Conservation (phyloP, 139 green algal species). For the Pedinophyceae sp. region DNA sequence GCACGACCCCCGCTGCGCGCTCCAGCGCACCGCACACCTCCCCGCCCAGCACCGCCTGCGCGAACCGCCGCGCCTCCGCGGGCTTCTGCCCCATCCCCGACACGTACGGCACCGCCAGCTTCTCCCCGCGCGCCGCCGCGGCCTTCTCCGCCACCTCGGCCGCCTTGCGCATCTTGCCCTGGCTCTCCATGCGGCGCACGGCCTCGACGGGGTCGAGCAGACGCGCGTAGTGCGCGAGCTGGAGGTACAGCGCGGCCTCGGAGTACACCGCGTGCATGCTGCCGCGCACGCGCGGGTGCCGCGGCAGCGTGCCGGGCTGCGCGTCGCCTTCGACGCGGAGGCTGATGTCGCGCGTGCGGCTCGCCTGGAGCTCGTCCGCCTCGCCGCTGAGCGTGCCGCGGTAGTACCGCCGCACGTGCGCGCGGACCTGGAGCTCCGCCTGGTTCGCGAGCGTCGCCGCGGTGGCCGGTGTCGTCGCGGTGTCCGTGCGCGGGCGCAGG, state of each 20-base stretch:
- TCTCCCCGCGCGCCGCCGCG: constrained; percentile 12
- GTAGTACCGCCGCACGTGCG: constrained; percentile 4
- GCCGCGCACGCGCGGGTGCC: not conserved
- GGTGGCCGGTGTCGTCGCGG: not conserved
- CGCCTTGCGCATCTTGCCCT: constrained; percentile 5
- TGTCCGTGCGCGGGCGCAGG: not conserved
- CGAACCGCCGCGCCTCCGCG: no score
- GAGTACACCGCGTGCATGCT: constrained; percentile 8
- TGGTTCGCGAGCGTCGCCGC: constrained; percentile 58
- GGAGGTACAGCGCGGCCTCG: constrained; percentile 44
- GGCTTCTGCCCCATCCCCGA: no score
- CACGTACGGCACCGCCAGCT: no score
- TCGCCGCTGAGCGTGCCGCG: constrained; percentile 1
- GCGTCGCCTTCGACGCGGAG: not conserved
- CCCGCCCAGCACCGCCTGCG: no score
- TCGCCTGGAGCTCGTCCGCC: not conserved
- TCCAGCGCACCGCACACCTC: no score
- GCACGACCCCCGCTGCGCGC: no score
- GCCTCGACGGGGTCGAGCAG: not conserved
- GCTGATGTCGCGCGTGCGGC: not conserved
- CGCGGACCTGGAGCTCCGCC: constrained; percentile 22
- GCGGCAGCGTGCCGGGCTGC: not conserved
- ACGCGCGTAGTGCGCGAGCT: constrained; percentile 19
- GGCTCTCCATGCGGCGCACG: not conserved
- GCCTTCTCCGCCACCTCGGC: constrained; percentile 25